Conservation (phyloP, 2,329 filamentous ascomycete genomes). For the Scolecobasidium constrictum region DNA sequence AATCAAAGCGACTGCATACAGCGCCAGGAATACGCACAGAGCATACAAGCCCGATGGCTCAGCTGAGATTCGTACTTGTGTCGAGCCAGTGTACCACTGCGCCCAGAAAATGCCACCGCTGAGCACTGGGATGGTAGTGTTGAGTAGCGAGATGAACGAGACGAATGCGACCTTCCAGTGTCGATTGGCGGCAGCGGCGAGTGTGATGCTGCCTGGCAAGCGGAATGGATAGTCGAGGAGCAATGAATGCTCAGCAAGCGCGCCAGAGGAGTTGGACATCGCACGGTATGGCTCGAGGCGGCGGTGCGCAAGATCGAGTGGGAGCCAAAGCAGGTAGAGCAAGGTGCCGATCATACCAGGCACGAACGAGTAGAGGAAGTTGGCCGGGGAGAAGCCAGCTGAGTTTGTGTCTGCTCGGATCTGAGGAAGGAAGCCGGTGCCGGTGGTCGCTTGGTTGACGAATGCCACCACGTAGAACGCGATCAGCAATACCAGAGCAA, state of each 20-base stretch:
- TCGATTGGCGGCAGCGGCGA: slow-evolving; percentile 46
- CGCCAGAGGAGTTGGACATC: slow-evolving; percentile 47
- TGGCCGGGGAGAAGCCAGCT: slow-evolving; percentile 67
- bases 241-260: slow-evolving; percentile 51
- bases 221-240: slow-evolving; percentile 61
- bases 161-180: slow-evolving; percentile 56
- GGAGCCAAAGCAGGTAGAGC: slow-evolving; percentile 56
- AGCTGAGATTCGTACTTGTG: slow-evolving; percentile 52
- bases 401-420: slow-evolving; percentile 48
- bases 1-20: slow-evolving; percentile 57
- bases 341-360: slow-evolving; percentile 57
- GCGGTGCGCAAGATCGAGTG: slow-evolving; percentile 54
- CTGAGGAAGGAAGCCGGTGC: slow-evolving; percentile 58
- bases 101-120: slow-evolving; percentile 65
- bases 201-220: slow-evolving; percentile 48
- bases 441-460: slow-evolving; percentile 51
- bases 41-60: slow-evolving; percentile 64
- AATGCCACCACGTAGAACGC: slow-evolving; percentile 67
- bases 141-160: slow-evolving; percentile 48
- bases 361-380: slow-evolving; percentile 77
- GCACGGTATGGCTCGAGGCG: slow-evolving; percentile 60
- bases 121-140: slow-evolving; percentile 54
- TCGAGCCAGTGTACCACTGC: slow-evolving; percentile 42
- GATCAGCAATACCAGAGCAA: slow-evolving; percentile 26
- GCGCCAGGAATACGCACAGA: slow-evolving; percentile 57